phyloP scores from a whole-genome alignment of 805 yeast genomes.

The Yarrowia sp. region DNA sequence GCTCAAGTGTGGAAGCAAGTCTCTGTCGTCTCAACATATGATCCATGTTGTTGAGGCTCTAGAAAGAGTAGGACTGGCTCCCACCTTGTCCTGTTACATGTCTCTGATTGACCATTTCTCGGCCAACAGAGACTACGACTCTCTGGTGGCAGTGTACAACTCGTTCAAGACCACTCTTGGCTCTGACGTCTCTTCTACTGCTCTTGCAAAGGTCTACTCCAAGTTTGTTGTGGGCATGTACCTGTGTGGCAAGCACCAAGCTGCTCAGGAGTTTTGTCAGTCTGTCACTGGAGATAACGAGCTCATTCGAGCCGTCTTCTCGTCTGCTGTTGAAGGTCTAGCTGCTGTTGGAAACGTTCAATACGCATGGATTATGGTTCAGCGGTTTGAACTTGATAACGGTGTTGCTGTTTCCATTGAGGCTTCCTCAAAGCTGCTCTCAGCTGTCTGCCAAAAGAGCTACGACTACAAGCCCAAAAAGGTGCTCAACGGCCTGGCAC shows the following conservation, averaged over 20 bases:
- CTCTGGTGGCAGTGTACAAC: slow-evolving; percentile 10
- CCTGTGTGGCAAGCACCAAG: neutral
- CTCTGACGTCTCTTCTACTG: neutral
- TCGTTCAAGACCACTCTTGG: neutral
- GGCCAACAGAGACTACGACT: neutral
- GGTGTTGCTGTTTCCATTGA: neutral
- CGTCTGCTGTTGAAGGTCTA: slow-evolving; percentile 1
- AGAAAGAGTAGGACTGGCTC: neutral
- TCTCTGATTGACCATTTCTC: slow-evolving; percentile 24
- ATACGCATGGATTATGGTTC: slow-evolving; percentile 8
- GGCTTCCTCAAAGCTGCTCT: neutral
- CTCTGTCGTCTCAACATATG: neutral
- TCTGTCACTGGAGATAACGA: neutral
- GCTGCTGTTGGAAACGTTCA: neutral
- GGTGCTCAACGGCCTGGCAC: neutral
- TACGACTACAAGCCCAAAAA: neutral
- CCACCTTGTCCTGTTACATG: slow-evolving; percentile 12
- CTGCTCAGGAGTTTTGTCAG: slow-evolving; percentile 10
- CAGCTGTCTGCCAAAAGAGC: neutral
- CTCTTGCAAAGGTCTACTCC: slow-evolving; percentile 9
- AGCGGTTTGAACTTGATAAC: slow-evolving; percentile 6
- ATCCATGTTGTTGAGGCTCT: neutral
- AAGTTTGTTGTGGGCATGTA: slow-evolving; percentile 8
- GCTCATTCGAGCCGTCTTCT: neutral
- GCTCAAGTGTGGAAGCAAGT: neutral